Conservation (phyloP, 306 rosid genomes). For the Aeschynomene evenia region DNA sequence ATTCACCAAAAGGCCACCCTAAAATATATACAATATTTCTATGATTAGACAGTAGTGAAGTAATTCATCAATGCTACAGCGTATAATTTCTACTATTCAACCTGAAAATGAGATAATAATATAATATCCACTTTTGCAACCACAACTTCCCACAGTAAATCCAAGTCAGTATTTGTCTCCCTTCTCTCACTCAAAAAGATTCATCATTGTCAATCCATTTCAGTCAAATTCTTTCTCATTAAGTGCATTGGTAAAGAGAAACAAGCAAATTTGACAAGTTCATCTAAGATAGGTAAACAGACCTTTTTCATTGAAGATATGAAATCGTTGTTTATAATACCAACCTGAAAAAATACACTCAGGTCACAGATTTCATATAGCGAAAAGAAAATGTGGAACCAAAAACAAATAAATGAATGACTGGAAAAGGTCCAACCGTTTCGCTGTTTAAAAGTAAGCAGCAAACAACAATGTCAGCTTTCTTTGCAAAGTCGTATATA, state of each 20-base stretch:
- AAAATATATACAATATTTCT: constrained; percentile 22
- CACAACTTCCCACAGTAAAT: background rate
- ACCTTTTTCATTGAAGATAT: constrained; percentile 92
- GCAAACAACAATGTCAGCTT: constrained; percentile 85
- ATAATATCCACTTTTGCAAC: background rate
- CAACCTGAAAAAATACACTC: constrained; percentile 56
- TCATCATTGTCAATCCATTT: background rate
- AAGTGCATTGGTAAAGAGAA: constrained; percentile 9
- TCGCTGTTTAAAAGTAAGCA: constrained; percentile 63
- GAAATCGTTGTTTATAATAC: constrained; percentile 59
- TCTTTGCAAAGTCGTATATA: constrained; percentile 65
- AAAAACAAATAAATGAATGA: constrained; percentile 3
- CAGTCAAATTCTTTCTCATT: background rate
- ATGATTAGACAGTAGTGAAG: background rate
- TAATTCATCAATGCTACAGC: background rate
- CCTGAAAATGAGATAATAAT: background rate
- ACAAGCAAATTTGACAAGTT: constrained; percentile 10
- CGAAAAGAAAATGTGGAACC: background rate
- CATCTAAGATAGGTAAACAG: constrained; percentile 31
- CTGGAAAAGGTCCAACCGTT: constrained; percentile 53
- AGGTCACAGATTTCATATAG: background rate
- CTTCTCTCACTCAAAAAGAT: background rate
- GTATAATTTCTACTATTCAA: background rate
- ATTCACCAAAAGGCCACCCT: constrained; percentile 87
- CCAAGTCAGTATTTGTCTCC: background rate